Percentiles rank a stretch among this genome's conserved stretches.
phyloP scores from a whole-genome alignment of 2,329 filamentous ascomycete species.

The Amauroascus verrucosus region DNA sequence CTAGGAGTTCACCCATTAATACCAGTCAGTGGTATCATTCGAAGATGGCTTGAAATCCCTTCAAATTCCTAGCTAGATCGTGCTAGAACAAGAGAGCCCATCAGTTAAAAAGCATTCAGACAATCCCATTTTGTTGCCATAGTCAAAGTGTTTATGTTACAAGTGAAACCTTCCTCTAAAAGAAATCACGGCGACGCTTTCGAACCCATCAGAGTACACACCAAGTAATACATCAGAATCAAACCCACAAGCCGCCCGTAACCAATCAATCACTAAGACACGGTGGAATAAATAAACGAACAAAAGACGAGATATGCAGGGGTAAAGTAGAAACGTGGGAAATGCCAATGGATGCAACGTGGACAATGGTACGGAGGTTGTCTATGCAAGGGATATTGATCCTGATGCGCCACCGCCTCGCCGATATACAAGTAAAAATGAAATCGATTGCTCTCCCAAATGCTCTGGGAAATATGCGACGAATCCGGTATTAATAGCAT shows the following conservation, averaged over 20 bases:
- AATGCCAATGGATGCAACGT: background rate
- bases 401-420: slow-evolving; percentile 8
- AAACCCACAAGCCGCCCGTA: slow-evolving; percentile 5
- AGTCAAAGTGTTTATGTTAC: slow-evolving; percentile 6
- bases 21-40: too few relatives aligned
- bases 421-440: background rate
- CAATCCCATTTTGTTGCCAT: slow-evolving; percentile 9
- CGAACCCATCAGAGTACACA: slow-evolving; percentile 3
- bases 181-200: slow-evolving; percentile 7
- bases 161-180: slow-evolving; percentile 8
- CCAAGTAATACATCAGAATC: slow-evolving; percentile 3
- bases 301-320: background rate
- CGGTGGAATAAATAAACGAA: background rate
- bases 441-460: background rate
- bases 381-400: slow-evolving; percentile 9
- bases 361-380: slow-evolving; percentile 6
- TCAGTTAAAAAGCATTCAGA: background rate
- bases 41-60: too few relatives aligned
- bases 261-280: background rate
- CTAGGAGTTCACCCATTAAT: too few relatives aligned
- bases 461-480: background rate
- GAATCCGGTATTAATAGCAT: slow-evolving; percentile 6
- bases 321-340: background rate
- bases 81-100: background rate
- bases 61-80: too few relatives aligned